Conservation (phyloP, 1,139 yeast species). For the Kodamaea sp. region DNA sequence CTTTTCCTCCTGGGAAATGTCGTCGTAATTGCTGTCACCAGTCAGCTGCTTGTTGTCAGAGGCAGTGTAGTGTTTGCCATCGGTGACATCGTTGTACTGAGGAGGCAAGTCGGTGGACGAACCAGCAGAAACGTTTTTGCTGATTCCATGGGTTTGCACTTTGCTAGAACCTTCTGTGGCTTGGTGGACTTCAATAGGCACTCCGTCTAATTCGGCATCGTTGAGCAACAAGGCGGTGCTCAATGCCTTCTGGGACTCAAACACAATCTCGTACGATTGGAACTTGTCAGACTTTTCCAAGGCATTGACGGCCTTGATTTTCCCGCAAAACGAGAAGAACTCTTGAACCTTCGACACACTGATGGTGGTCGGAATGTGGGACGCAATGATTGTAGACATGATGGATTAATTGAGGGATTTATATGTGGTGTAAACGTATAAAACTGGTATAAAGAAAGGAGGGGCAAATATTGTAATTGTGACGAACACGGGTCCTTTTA, state of each 20-base stretch:
- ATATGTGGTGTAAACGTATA: conserved; percentile 1
- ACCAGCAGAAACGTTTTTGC: conserved; percentile 18
- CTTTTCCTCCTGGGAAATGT: conserved; percentile 72
- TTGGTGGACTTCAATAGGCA: conserved; percentile 51
- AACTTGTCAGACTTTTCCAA: conserved; percentile 29
- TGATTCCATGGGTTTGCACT: too few relatives aligned
- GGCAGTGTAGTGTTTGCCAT: conserved; percentile 9
- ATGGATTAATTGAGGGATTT: background rate
- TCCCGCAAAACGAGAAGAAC: conserved; percentile 81
- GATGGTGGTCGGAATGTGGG: conserved; percentile 58
- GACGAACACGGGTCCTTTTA: too few relatives aligned
- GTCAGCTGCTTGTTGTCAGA: conserved; percentile 29
- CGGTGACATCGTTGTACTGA: conserved; percentile 9
- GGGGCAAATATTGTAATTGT: too few relatives aligned
- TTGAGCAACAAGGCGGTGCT: conserved; percentile 72
- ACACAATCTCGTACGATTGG: conserved; percentile 49
- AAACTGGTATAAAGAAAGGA: too few relatives aligned
- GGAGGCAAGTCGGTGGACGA: conserved; percentile 19
- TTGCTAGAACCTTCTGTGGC: conserved; percentile 10
- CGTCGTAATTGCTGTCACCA: conserved; percentile 42
- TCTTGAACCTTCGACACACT: conserved; percentile 59
- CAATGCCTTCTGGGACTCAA: conserved; percentile 62
- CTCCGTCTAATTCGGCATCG: conserved; percentile 72
- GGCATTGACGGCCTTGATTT: conserved; percentile 47
- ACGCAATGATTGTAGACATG: conserved; percentile 54